A percentile compares a stretch with the other conserved stretches of the same genome.
These are phyloP conservation scores for Mycena latifolia DNA, from an alignment of 768 basidiomycete species.

Conservation along the genomic window DNA sequence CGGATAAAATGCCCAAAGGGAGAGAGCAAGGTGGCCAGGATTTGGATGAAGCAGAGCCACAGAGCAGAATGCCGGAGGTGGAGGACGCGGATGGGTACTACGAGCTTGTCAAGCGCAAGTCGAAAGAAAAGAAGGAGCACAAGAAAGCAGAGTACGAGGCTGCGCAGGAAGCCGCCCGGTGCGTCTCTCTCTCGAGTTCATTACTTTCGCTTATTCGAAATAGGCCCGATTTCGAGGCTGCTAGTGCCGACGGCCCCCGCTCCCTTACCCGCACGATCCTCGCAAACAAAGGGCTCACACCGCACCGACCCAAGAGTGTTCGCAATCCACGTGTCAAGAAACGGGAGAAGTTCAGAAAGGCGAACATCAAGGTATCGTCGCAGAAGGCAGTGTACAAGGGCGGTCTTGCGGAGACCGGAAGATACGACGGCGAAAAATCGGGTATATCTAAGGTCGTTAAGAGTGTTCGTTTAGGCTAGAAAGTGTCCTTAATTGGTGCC, in stretches of 20 bases:
- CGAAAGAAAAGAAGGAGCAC: slow-evolving; percentile 77
- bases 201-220: slow-evolving; percentile 14
- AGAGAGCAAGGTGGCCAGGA: slow-evolving; percentile 74
- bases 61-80: slow-evolving; percentile 49
- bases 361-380: slow-evolving; percentile 90
- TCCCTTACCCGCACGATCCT: slow-evolving; percentile 92
- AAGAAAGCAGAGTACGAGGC: slow-evolving; percentile 89
- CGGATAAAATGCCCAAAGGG: slow-evolving; percentile 54
- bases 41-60: slow-evolving; percentile 69
- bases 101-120: slow-evolving; percentile 84
- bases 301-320: slow-evolving; percentile 87
- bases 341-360: slow-evolving; percentile 91
- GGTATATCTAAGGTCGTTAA: slow-evolving; percentile 95
- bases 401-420: slow-evolving; percentile 76
- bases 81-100: slow-evolving; percentile 86
- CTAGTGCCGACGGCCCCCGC: slow-evolving; percentile 76
- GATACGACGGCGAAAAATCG: slow-evolving; percentile 91
- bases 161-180: slow-evolving; percentile 68
- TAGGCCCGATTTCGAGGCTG: slow-evolving; percentile 49
- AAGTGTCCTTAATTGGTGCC: too few relatives aligned
- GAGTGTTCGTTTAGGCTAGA: slow-evolving; percentile 76
- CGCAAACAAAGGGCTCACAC: slow-evolving; percentile 95
- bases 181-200: slow-evolving; percentile 40
- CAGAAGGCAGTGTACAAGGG: slow-evolving; percentile 96
- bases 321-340: slow-evolving; percentile 99